Conservation (phyloP, 139 green algal species). For the Chlorella vulgaris region DNA sequence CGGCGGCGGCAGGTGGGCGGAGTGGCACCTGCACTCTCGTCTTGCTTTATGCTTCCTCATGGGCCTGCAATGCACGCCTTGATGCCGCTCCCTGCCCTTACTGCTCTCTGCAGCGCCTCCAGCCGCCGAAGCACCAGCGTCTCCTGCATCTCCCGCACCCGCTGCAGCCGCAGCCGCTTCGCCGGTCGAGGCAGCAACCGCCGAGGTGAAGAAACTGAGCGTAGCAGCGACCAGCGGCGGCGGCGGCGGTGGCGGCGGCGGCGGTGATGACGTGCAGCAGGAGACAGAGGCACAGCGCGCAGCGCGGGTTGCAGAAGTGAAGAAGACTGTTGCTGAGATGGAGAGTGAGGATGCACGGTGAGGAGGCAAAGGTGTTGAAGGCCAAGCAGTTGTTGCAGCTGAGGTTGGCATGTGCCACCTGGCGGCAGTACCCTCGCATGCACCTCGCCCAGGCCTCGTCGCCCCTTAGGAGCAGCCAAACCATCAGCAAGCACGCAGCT, state of each 20-base stretch:
- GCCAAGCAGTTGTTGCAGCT: too few species aligned
- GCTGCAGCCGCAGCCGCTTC: background rate
- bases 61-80: background rate
- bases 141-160: background rate
- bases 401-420: too few species aligned
- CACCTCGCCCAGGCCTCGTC: too few species aligned
- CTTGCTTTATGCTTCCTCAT: too few species aligned
- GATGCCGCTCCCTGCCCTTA: background rate
- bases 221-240: conserved; percentile 39
- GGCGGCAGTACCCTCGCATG: too few species aligned
- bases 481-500: too few species aligned
- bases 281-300: conserved; percentile 45
- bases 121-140: background rate
- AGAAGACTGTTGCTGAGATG: conserved; percentile 61
- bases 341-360: conserved; percentile 68
- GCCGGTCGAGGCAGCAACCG: conserved; percentile 31
- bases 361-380: background rate
- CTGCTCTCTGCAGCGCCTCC: too few species aligned
- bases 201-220: conserved; percentile 49
- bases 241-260: too few species aligned
- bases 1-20: background rate
- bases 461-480: too few species aligned
- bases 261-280: conserved; percentile 20
- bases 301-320: conserved; percentile 54
- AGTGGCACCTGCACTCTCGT: too few species aligned